Evolutionary conservation across 805 yeast genomes (phyloP).

Genomic region (Priceomyces medius): DNA sequence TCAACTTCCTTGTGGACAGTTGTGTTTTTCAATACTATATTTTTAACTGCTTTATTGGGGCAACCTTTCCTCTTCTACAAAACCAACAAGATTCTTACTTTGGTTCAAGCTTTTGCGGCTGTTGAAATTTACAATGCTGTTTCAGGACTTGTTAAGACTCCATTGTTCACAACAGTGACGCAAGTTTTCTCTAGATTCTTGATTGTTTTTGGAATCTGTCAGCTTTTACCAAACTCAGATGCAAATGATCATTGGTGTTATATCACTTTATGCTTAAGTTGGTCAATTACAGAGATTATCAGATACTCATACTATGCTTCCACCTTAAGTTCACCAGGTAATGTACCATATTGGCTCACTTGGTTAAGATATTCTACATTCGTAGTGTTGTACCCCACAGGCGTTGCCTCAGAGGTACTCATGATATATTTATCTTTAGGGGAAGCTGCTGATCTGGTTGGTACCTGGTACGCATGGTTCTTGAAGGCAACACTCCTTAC

Average conservation of each 20-base stretch:
- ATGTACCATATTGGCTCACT: conserved; percentile 58
- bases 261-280: conserved; percentile 68
- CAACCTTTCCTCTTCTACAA: conserved; percentile 65
- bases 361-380: conserved; percentile 83
- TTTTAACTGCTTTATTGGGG: conserved; percentile 42
- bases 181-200: conserved; percentile 86
- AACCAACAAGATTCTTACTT: conserved; percentile 56
- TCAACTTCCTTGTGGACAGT: conserved; percentile 44
- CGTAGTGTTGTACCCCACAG: conserved; percentile 81
- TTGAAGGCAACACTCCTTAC: conserved; percentile 58
- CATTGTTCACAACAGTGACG: conserved; percentile 75
- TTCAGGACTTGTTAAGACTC: conserved; percentile 80
- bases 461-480: conserved; percentile 51
- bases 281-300: conserved; percentile 93
- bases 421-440: conserved; percentile 69
- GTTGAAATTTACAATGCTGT: conserved; percentile 79
- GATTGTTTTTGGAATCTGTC: conserved; percentile 80
- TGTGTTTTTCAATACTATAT: conserved; percentile 39
- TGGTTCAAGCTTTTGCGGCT: conserved; percentile 75
- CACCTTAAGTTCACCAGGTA: conserved; percentile 48
- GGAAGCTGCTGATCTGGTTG: conserved; percentile 58
- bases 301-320: conserved; percentile 87
- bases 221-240: conserved; percentile 68
- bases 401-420: conserved; percentile 80
- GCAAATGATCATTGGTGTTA: conserved; percentile 61